Evolutionary conservation across 306 rosid species (phyloP).

Genomic region (Ceratonia siliqua): DNA sequence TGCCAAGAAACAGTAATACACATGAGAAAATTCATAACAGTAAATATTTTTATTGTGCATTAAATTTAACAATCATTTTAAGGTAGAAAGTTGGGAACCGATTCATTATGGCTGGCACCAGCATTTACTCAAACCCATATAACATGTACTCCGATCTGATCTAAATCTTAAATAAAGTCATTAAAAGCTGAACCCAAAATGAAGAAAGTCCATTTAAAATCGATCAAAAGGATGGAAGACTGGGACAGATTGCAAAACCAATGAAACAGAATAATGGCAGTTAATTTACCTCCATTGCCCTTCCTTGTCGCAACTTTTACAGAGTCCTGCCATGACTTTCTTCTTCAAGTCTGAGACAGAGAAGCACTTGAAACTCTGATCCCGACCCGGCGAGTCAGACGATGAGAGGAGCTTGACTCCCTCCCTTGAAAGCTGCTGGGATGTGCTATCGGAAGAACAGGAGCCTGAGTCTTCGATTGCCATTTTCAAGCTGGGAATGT

Average conservation of each 20-base stretch:
- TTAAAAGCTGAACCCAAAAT: conserved; percentile 41
- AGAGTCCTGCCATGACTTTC: conserved; percentile 83
- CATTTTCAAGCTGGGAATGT: conserved; percentile 81
- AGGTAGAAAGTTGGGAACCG: conserved; percentile 8
- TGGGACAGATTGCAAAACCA: conserved; percentile 32
- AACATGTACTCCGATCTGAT: conserved; percentile 36
- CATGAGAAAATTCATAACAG: background rate
- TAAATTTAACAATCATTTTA: conserved; percentile 4
- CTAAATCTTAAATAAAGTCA: conserved; percentile 33
- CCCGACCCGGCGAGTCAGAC: conserved; percentile 44
- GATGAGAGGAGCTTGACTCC: conserved; percentile 73
- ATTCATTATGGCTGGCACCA: conserved; percentile 41
- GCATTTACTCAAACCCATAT: conserved; percentile 54
- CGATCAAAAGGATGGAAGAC: conserved; percentile 1
- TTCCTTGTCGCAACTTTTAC: conserved; percentile 71
- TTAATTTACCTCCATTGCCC: conserved; percentile 87
- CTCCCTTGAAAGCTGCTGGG: conserved; percentile 67
- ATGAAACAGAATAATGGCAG: conserved; percentile 37
- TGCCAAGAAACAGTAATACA: background rate
- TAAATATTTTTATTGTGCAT: conserved; percentile 5
- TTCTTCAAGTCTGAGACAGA: conserved; percentile 92
- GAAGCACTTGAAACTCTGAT: conserved; percentile 87
- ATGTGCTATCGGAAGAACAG: conserved; percentile 50
- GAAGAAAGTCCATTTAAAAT: background rate
- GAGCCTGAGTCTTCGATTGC: conserved; percentile 60